These are phyloP conservation scores for Endotrypanum monterogeii DNA, from an alignment of 208 protist genomes.

Conservation along the genomic window DNA sequence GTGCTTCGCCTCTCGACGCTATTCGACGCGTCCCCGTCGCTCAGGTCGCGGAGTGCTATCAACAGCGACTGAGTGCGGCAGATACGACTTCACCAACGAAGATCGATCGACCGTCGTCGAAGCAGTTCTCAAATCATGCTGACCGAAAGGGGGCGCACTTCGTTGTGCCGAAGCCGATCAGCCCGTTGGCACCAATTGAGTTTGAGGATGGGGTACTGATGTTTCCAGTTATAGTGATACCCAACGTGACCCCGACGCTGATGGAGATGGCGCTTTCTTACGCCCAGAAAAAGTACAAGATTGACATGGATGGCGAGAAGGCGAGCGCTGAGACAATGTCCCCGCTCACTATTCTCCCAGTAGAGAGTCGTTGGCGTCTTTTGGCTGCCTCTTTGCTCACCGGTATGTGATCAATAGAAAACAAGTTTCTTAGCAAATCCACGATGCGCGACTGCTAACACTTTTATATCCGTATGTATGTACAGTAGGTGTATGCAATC, in stretches of 20 bases:
- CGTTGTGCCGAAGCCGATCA: slow-evolving; percentile 28
- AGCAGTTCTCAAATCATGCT: slow-evolving; percentile 13
- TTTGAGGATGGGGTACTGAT: slow-evolving; percentile 10
- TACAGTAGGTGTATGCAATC: not conserved
- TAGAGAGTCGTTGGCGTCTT: slow-evolving; percentile 25
- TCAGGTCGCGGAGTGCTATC: slow-evolving; percentile 28
- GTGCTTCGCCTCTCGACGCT: not conserved
- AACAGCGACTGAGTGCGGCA: slow-evolving; percentile 16
- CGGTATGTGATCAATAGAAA: slow-evolving; percentile 34
- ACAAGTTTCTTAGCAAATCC: not conserved
- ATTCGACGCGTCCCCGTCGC: slow-evolving; percentile 21
- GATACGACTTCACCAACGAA: slow-evolving; percentile 8
- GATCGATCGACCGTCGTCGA: slow-evolving; percentile 29
- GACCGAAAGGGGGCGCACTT: slow-evolving; percentile 25
- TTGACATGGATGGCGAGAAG: slow-evolving; percentile 70
- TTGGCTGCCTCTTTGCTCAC: slow-evolving; percentile 52
- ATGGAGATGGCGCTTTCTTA: slow-evolving; percentile 54
- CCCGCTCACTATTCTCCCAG: slow-evolving; percentile 23
- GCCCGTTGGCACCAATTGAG: slow-evolving; percentile 26
- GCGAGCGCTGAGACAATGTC: slow-evolving; percentile 19
- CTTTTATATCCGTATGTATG: not conserved
- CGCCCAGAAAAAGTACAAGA: slow-evolving; percentile 75
- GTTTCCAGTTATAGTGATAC: slow-evolving; percentile 57
- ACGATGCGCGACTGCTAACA: not conserved
- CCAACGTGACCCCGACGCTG: slow-evolving; percentile 40